Evolutionary conservation across 768 basidiomycete species (phyloP), one percentile per base, ranked within the genome.

Genomic region (Collybiopsis luxurians): DNA sequence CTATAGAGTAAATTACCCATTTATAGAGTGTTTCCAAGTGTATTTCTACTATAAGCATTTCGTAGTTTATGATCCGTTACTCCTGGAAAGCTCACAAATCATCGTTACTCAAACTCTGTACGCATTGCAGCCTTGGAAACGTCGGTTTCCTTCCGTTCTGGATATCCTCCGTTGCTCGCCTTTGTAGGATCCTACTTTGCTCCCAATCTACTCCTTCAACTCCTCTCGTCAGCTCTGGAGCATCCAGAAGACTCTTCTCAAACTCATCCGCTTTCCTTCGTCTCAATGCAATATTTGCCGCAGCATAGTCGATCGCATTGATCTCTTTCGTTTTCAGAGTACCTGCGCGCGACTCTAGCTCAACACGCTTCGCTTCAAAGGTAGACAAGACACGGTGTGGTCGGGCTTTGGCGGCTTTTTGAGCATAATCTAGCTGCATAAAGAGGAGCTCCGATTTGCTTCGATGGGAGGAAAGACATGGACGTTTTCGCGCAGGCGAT

Each of bases 131-230:
- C 27, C 1, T 10, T 23, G 54, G 54, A 36, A 55, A 47, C 11
- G 31, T 47, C 30, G 43, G 40, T 19, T 47, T 55, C 45, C 34
- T 31, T 38, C 54, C 54, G 24, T 27, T 21, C 23, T 30, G 23
- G 4, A 55, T 19, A 55, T 55, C 54, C 21, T 55, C 54, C 10
- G 40, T 38, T 21, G 45, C 54, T n/a, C 23, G 23, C 23, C 43
- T 31, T 34, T 47, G 26, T 19, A 55, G 34, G 30, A 46, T 31
- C 54, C 43, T 13, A 39, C 54, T 55, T 10, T 43, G 24, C 40
- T 46, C 54, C 43, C 43, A 46, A 27, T 47, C 26, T 3, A 47
- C 45, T 15, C 10, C 36, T 31, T 27, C n/a, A 36, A 45, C 45
- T 23, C 13, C 27, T 13, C 31, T 27, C 11, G 13, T 42, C 26